These are phyloP conservation scores for Pichia ethanolica DNA, from an alignment of 805 yeast species.

Conservation along the genomic window DNA sequence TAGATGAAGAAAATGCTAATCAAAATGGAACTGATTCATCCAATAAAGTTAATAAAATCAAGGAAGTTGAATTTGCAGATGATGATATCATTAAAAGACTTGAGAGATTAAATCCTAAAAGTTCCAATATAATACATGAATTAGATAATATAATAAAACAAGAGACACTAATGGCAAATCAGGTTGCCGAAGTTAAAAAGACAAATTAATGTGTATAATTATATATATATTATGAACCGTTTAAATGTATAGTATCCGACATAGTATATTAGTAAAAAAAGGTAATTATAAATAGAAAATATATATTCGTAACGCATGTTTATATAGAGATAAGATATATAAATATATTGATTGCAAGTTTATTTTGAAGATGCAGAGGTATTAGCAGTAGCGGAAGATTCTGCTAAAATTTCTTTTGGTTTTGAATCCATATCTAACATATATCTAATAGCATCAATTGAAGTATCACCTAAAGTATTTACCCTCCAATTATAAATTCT, in stretches of 20 bases:
- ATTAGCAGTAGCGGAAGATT: too few species aligned
- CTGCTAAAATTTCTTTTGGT: neutral
- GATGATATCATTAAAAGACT: conserved; percentile 31
- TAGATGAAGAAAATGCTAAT: too few species aligned
- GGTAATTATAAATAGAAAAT: too few species aligned
- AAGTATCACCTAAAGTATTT: conserved; percentile 49
- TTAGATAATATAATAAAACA: conserved; percentile 22
- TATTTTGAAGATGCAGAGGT: too few species aligned
- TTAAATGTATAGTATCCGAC: too few species aligned
- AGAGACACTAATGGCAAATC: conserved; percentile 16
- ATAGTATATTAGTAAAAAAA: too few species aligned
- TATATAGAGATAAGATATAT: too few species aligned
- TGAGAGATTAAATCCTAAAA: conserved; percentile 30
- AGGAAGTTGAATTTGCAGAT: conserved; percentile 17
- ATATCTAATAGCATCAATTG: conserved; percentile 49
- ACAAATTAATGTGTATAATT: too few species aligned
- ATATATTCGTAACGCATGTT: too few species aligned
- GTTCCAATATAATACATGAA: conserved; percentile 21
- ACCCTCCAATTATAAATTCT: conserved; percentile 67
- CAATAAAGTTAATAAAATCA: conserved; percentile 1
- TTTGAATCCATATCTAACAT: conserved; percentile 41
- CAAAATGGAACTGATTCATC: too few species aligned
- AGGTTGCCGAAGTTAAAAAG: neutral
- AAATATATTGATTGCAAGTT: too few species aligned
- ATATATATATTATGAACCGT: too few species aligned